Conservation (phyloP, 2,329 filamentous ascomycete genomes). For the Sphaerulina musiva region DNA sequence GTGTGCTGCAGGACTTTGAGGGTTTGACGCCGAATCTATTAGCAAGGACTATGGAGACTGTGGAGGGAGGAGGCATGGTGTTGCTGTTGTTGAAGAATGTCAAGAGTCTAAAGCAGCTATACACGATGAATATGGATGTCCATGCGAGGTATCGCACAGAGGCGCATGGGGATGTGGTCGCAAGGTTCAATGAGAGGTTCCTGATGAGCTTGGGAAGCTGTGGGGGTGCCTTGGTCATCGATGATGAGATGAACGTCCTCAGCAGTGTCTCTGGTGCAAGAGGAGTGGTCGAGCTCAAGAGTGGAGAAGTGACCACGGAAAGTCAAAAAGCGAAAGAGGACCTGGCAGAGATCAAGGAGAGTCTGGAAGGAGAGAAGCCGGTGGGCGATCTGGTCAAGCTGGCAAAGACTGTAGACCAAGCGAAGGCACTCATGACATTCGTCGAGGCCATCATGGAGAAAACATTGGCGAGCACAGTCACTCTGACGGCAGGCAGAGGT, state of each 20-base stretch:
- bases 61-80: slow-evolving; percentile 90
- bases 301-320: slow-evolving; percentile 64
- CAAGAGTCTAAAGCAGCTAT: slow-evolving; percentile 93
- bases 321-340: slow-evolving; percentile 65
- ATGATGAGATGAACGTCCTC: slow-evolving; percentile 94
- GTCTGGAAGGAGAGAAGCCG: slow-evolving; percentile 74
- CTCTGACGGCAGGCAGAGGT: slow-evolving; percentile 86
- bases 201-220: slow-evolving; percentile 93
- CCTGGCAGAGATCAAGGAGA: slow-evolving; percentile 80
- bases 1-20: slow-evolving; percentile 96
- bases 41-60: slow-evolving; percentile 91
- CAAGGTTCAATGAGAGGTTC: slow-evolving; percentile 96
- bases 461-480: slow-evolving; percentile 86
- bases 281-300: slow-evolving; percentile 67
- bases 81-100: slow-evolving; percentile 89
- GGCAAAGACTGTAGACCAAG: slow-evolving; percentile 88
- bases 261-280: slow-evolving; percentile 88
- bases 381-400: slow-evolving; percentile 78
- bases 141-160: slow-evolving; percentile 95
- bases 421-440: slow-evolving; percentile 92
- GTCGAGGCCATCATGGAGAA: slow-evolving; percentile 96
- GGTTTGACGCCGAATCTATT: slow-evolving; percentile 95
- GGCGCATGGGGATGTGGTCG: slow-evolving; percentile 88
- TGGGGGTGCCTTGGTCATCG: slow-evolving; percentile 87
- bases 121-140: slow-evolving; percentile 95